phyloP scores from a whole-genome alignment of 2,329 filamentous ascomycete genomes.

The Plectosphaerella cucumerina region DNA sequence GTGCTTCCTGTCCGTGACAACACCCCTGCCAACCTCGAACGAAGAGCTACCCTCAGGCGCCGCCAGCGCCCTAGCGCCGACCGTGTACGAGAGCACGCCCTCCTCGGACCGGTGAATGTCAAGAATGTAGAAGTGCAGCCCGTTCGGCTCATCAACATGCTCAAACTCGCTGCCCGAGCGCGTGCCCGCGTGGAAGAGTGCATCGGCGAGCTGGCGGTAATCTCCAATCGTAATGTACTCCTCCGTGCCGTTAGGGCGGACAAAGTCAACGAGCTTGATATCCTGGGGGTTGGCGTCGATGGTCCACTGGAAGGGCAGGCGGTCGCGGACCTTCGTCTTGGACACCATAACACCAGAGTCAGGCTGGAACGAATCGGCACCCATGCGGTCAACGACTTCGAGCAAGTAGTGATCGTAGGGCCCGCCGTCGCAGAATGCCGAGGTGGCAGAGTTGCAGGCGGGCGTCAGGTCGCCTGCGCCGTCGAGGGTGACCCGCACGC shows the following conservation, averaged over 20 bases:
- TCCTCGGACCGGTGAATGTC: slow-evolving; percentile 32
- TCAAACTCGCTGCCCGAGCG: slow-evolving; percentile 46
- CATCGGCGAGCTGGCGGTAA: slow-evolving; percentile 49
- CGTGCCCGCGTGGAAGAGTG: slow-evolving; percentile 50
- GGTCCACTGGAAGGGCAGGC: slow-evolving; percentile 47
- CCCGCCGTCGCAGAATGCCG: slow-evolving; percentile 47
- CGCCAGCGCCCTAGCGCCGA: slow-evolving; percentile 40
- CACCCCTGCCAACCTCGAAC: slow-evolving; percentile 31
- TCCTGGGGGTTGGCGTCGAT: slow-evolving; percentile 52
- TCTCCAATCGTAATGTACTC: slow-evolving; percentile 46
- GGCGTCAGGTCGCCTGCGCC: slow-evolving; percentile 35
- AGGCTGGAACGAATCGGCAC: slow-evolving; percentile 46
- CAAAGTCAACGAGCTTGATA: slow-evolving; percentile 44
- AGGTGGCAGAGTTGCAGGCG: slow-evolving; percentile 31
- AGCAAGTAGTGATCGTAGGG: slow-evolving; percentile 47
- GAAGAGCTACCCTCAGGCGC: slow-evolving; percentile 23
- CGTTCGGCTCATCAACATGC: slow-evolving; percentile 40
- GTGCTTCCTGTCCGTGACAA: slow-evolving; percentile 15
- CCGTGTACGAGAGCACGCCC: slow-evolving; percentile 43
- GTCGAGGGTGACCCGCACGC: slow-evolving; percentile 41
- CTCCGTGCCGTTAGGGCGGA: slow-evolving; percentile 41
- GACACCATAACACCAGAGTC: slow-evolving; percentile 49
- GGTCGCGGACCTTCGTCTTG: slow-evolving; percentile 44
- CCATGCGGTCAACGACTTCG: slow-evolving; percentile 51
- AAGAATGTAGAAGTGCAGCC: slow-evolving; percentile 46